Evolutionary conservation across 1,284 basidiomycete species (phyloP), one percentile per base, ranked within the genome.

Genomic region (Trichosporon sp.): DNA sequence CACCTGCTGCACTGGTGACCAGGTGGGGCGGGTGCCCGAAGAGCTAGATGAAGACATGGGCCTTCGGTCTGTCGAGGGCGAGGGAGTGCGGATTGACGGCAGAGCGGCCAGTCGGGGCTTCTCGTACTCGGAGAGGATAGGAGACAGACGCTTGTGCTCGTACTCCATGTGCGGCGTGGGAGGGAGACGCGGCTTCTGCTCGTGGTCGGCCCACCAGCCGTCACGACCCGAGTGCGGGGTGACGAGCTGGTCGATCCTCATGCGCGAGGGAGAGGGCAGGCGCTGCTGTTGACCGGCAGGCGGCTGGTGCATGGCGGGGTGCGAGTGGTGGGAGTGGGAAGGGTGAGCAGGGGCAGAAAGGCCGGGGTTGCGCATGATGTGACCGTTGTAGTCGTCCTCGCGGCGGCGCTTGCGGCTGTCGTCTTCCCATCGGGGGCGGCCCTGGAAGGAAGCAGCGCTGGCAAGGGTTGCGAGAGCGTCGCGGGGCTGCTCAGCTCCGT

Each of bases 381-480:
- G 59, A 35, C 59, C 59, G 59, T 14, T n/a, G 59, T 63, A 63
- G 65, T 72, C 73, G 48, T 74, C 73, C 12, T 70, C 59, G 46
- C 69, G 66, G 48, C 68, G 63, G 32, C 70, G 70, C 67, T 71
- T 71, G 66, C 66, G 69, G 68, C 19, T 35, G 56, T 51, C 19
- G 46, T 69, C 68, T 21, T 69, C 71, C 71, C 71, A 72, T 16
- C 68, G 59, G 8, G 31, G 71, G 8, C 66, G 63, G n/a, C 56
- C 40, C 26, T 54, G 31, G 70, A 63, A 64, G 51, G 70, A 65
- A 8, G 74, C 74, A 14, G 74, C 74, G 5, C 71, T 65, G 31
- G 74, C 74, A 10, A 75, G 72, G 16, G 74, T 75, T 1, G 75
- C 69, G 14, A 74, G 73, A 2, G 70, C 70, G 64, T 75, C 72